Evolutionary conservation across 116 monocot genomes (phyloP), one percentile per base, ranked within the genome.

Genomic region (Zostera marina): DNA sequence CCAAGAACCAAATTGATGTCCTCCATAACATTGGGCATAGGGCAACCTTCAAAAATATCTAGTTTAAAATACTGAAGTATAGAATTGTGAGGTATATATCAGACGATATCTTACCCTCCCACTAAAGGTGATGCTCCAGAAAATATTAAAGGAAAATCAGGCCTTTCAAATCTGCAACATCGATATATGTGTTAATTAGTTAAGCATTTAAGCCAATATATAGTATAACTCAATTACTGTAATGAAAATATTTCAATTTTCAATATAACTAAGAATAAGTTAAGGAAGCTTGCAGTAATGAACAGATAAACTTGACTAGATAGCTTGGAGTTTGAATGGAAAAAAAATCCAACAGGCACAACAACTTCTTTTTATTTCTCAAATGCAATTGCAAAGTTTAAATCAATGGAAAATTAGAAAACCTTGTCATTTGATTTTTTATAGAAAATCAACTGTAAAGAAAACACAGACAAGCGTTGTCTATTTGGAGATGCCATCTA

Each of bases 1-100:
- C 98, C 98, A 99, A 41, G 67, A 56, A 47, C 98, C 98, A 81
- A 99, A 99, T 69, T 99, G 91, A 62, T 99, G 98, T 41, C 98
- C 98, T 25, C 98, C 98, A 69, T 99, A 99, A 42, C 98, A 99
- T 32, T 99, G 98, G n/a, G 98, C 81, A 75, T 99, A 99, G 5
- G 91, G 53, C 61, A 75, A 74, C 39, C 98, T 99, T 60, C 26
- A 66, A 10, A 70, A 51, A n/a, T 43, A 12, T n/a, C 52, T 41
- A 11, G 21, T 16, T 11, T 7, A 19, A 38, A 62, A 53, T 17
- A 8, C 22, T 12, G 15, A 26, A 8, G 42, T 9, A 13, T 3
- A 32, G 17, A 23, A 48, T 48, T 26, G 8, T 25, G 41, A 25
- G 23, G 23, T 7, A 47, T 17, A 47, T 24, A 40, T 21, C 1